Percentiles rank a stretch among this genome's conserved stretches.
phyloP scores from a whole-genome alignment of 352 stramenopile species.

The Blastocystis sp. region DNA sequence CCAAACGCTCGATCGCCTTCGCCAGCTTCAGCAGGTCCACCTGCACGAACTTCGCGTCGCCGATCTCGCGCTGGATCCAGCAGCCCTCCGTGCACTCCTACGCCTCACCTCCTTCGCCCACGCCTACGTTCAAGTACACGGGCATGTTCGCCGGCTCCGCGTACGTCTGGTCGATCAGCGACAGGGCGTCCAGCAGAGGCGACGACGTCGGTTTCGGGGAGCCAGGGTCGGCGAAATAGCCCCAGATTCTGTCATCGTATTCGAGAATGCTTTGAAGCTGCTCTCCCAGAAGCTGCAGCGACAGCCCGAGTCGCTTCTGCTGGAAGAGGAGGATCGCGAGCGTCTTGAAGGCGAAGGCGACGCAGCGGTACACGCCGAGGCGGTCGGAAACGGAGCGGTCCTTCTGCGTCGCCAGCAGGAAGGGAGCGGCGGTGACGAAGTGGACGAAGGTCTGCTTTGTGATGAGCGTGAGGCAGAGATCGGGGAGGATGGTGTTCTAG shows the following conservation, averaged over 20 bases:
- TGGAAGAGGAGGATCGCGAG: constrained; percentile 10
- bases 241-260: constrained; percentile 9
- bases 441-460: neutral
- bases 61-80: constrained; percentile 41
- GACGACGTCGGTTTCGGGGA: neutral
- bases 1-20: constrained; percentile 1
- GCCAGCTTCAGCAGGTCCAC: constrained; percentile 27
- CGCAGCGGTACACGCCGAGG: neutral
- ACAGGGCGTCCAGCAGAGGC: constrained; percentile 35
- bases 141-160: constrained; percentile 35
- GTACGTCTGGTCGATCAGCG: constrained; percentile 18
- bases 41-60: constrained; percentile 30
- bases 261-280: constrained; percentile 14
- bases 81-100: constrained; percentile 39
- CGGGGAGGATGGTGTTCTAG: constrained; percentile 3
- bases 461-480: constrained; percentile 18
- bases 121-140: constrained; percentile 36
- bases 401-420: neutral
- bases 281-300: constrained; percentile 6
- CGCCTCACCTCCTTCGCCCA: neutral
- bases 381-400: neutral
- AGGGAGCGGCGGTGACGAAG: constrained; percentile 11
- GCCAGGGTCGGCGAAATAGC: neutral
- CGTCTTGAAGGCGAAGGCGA: neutral
- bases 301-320: constrained; percentile 44